phyloP scores from a whole-genome alignment of 345 rosid genomes.

The Heritiera fomes region DNA sequence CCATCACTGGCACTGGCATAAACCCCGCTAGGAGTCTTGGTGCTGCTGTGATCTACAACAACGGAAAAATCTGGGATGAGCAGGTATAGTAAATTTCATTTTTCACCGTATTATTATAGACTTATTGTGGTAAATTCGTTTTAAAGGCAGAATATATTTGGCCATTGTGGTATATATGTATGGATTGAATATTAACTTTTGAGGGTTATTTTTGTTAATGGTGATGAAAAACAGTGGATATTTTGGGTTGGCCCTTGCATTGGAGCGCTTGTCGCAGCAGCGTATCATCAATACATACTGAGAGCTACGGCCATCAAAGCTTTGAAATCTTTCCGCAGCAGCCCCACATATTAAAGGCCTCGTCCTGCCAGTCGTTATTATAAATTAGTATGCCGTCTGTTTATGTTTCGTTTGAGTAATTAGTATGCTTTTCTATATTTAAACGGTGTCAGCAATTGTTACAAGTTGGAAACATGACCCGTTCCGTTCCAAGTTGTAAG shows the following conservation, averaged over 20 bases:
- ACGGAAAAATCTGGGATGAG: constrained; percentile 35
- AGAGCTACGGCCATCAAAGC: constrained; percentile 40
- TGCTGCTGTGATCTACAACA: constrained; percentile 40
- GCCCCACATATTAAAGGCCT: constrained; percentile 19
- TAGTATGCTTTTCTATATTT: constrained; percentile 11
- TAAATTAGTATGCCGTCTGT: background rate
- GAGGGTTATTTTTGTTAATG: background rate
- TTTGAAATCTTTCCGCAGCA: constrained; percentile 40
- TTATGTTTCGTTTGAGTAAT: constrained; percentile 25
- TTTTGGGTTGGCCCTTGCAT: constrained; percentile 45
- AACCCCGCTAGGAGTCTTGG: constrained; percentile 49
- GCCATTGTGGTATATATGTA: too few species aligned
- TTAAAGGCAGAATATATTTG: too few species aligned
- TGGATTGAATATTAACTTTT: background rate
- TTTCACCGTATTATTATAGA: background rate
- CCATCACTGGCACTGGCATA: constrained; percentile 41
- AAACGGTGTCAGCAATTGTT: background rate
- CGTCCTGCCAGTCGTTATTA: background rate
- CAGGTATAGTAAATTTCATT: constrained; percentile 21
- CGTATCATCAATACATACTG: constrained; percentile 36
- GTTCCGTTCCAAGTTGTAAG: background rate
- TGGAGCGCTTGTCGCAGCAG: constrained; percentile 38
- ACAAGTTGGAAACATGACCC: background rate
- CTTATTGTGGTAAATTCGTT: too few species aligned
- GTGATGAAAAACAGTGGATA: constrained; percentile 31